Conservation (phyloP, 192 early-diverging fungal species). For the Coemansia sp. region DNA sequence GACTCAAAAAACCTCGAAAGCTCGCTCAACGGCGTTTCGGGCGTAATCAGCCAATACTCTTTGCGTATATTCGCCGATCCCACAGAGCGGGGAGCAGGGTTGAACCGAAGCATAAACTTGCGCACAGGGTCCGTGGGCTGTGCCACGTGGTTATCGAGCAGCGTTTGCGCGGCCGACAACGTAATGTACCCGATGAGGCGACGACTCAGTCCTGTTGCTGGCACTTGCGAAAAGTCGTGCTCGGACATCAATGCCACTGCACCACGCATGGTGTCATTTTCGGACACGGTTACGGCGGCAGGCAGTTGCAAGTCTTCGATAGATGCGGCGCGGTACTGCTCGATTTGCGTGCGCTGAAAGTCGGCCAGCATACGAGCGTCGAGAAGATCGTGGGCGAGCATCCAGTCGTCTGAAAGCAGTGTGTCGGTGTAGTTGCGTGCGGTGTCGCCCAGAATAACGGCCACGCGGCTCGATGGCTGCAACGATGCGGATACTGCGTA, state of each 20-base stretch:
- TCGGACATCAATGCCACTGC: slow-evolving; percentile 77
- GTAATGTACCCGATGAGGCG: slow-evolving; percentile 79
- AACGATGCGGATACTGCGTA: slow-evolving; percentile 41
- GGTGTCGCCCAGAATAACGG: slow-evolving; percentile 66
- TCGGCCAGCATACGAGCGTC: slow-evolving; percentile 61
- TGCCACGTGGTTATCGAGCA: slow-evolving; percentile 56
- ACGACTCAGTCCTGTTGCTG: slow-evolving; percentile 65
- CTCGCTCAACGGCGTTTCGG: slow-evolving; percentile 73
- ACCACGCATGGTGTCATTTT: slow-evolving; percentile 56
- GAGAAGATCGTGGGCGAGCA: slow-evolving; percentile 72
- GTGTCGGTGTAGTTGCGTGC: slow-evolving; percentile 70
- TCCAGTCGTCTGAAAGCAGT: slow-evolving; percentile 74
- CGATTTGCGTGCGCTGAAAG: slow-evolving; percentile 58
- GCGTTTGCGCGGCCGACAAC: slow-evolving; percentile 59
- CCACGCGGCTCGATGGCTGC: slow-evolving; percentile 38
- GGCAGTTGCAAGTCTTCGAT: slow-evolving; percentile 85
- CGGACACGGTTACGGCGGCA: slow-evolving; percentile 69
- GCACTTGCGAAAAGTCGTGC: slow-evolving; percentile 86
- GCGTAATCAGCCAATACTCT: slow-evolving; percentile 76
- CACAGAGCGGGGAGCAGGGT: not conserved
- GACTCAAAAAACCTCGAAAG: slow-evolving; percentile 82
- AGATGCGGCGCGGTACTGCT: slow-evolving; percentile 74
- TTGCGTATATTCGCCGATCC: not conserved
- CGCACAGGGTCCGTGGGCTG: slow-evolving; percentile 54
- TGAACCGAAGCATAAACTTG: slow-evolving; percentile 68